Evolutionary conservation across 2,329 filamentous ascomycete genomes (phyloP).

Genomic region (Trichoderma afroharzianum): DNA sequence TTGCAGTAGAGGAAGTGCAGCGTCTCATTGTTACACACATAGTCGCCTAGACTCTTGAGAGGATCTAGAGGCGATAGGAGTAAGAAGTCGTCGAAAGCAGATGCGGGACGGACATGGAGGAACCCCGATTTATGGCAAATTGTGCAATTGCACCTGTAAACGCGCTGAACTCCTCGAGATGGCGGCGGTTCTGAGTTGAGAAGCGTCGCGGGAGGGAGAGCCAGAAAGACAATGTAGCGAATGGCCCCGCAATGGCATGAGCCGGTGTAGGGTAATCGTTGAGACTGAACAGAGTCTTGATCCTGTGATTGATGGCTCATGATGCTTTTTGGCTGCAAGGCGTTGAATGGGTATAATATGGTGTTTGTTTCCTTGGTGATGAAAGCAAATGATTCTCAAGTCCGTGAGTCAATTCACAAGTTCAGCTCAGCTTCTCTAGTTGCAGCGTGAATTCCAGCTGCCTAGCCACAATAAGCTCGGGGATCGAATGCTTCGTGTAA

Average conservation of each 20-base stretch:
- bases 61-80: slow-evolving; percentile 41
- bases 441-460: neutral
- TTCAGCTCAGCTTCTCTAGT: neutral
- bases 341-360: no score
- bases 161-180: slow-evolving; percentile 21
- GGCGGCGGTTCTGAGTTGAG: slow-evolving; percentile 19
- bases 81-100: slow-evolving; percentile 40
- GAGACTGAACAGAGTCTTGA: neutral
- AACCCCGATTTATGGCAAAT: slow-evolving; percentile 47
- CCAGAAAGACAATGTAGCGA: slow-evolving; percentile 42
- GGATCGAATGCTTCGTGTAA: neutral
- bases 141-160: slow-evolving; percentile 45
- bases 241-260: slow-evolving; percentile 46
- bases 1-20: slow-evolving; percentile 46
- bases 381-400: neutral
- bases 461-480: neutral
- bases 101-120: slow-evolving; percentile 41
- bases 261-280: slow-evolving; percentile 29
- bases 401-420: neutral
- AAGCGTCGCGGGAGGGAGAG: slow-evolving; percentile 33
- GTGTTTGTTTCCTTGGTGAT: no score
- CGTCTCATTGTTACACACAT: slow-evolving; percentile 31
- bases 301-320: neutral
- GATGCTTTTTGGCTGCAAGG: neutral
- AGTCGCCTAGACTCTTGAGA: slow-evolving; percentile 38